Conservation (phyloP, 139 green algal genomes). For the Desmodesmus armatus region DNA sequence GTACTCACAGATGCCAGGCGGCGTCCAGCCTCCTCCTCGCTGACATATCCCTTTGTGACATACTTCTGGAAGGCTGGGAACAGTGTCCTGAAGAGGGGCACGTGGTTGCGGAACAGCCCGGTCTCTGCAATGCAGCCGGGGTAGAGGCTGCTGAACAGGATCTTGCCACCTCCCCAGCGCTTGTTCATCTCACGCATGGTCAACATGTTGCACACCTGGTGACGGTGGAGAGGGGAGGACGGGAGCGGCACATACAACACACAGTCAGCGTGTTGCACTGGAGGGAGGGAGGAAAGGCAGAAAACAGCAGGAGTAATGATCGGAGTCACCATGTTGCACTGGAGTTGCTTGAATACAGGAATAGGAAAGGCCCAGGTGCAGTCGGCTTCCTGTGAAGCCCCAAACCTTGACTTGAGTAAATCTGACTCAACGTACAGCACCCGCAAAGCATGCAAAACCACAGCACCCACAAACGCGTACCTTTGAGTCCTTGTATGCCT, state of each 20-base stretch:
- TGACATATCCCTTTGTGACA: constrained; percentile 95
- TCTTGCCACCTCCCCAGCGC: constrained; percentile 82
- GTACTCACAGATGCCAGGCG: constrained; percentile 78
- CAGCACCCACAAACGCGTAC: constrained; percentile 32
- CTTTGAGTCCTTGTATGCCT: constrained; percentile 99
- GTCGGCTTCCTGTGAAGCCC: too few relatives aligned
- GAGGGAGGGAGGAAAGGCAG: background rate
- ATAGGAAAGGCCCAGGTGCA: background rate
- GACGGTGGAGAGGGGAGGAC: too few relatives aligned
- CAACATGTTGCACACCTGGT: constrained; percentile 96
- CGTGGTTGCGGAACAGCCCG: constrained; percentile 93
- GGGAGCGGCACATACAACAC: background rate
- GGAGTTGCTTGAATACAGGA: background rate
- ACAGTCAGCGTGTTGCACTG: background rate
- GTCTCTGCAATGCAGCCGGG: constrained; percentile 97
- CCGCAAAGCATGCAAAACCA: background rate
- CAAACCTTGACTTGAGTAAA: background rate
- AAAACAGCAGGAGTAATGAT: background rate
- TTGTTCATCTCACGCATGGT: constrained; percentile 92
- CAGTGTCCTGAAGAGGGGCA: constrained; percentile 81
- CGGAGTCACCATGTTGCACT: too few relatives aligned
- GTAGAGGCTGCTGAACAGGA: constrained; percentile 94
- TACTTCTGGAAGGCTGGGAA: constrained; percentile 98
- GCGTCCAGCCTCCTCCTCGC: constrained; percentile 87
- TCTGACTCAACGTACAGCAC: background rate